These are phyloP conservation scores for Eurotiales sp. DNA, from an alignment of 2,329 filamentous ascomycete genomes.

Conservation along the genomic window DNA sequence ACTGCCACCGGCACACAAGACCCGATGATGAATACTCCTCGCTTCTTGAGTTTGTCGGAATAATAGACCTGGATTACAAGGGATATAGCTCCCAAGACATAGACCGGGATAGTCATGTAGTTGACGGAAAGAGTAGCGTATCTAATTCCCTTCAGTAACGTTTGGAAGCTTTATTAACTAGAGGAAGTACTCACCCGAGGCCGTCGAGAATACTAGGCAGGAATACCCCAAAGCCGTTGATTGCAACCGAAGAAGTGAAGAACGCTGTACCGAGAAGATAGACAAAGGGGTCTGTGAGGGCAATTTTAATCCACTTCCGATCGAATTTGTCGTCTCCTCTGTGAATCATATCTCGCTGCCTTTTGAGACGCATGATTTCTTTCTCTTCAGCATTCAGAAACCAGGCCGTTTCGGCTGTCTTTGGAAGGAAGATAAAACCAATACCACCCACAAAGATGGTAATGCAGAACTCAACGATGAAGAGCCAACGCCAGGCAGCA, in stretches of 20 bases:
- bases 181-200: conserved; percentile 10
- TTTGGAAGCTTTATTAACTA: background rate
- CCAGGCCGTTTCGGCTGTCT: conserved; percentile 7
- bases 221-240: conserved; percentile 10
- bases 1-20: conserved; percentile 1
- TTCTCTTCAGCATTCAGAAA: conserved; percentile 2
- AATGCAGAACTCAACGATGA: conserved; percentile 12
- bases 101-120: conserved; percentile 10
- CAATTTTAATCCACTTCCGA: conserved; percentile 3
- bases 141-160: background rate
- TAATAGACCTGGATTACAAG: conserved; percentile 3
- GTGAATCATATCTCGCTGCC: background rate
- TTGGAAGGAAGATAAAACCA: background rate
- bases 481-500: conserved; percentile 9
- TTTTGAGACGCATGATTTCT: conserved; percentile 6
- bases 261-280: conserved; percentile 5
- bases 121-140: conserved; percentile 5
- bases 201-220: conserved; percentile 8
- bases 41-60: background rate
- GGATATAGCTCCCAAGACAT: conserved; percentile 7
- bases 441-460: conserved; percentile 7
- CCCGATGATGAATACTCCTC: conserved; percentile 3
- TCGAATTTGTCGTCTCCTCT: conserved; percentile 5
- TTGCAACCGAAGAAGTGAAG: conserved; percentile 10
- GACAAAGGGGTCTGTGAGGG: conserved; percentile 11